Evolutionary conservation across 371 early-diverging fungal species (phyloP).

Genomic region (Mortierella sp.): DNA sequence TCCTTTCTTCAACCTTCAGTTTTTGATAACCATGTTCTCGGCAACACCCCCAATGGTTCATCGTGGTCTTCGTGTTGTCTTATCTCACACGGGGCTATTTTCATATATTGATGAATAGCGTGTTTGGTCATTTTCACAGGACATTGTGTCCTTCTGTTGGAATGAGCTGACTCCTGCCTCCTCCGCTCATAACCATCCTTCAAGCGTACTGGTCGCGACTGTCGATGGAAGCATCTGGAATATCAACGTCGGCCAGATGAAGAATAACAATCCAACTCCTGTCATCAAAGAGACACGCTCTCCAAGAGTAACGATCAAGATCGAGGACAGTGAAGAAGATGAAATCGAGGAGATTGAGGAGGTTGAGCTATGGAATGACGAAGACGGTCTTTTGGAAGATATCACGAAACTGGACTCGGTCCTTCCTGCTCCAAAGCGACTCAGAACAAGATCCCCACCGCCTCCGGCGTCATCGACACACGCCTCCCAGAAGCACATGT

Average conservation of each 20-base stretch:
- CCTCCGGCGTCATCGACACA: not conserved
- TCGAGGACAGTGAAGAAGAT: slow-evolving; percentile 24
- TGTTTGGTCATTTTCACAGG: slow-evolving; percentile 26
- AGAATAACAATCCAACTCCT: not conserved
- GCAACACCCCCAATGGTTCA: too few relatives aligned
- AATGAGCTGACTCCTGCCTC: not conserved
- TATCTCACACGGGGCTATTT: not conserved
- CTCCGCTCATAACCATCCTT: not conserved
- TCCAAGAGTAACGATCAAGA: slow-evolving; percentile 17
- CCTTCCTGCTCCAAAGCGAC: slow-evolving; percentile 17
- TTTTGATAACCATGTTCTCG: too few relatives aligned
- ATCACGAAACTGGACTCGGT: slow-evolving; percentile 9
- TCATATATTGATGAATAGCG: not conserved
- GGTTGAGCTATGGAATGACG: slow-evolving; percentile 48
- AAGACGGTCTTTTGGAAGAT: slow-evolving; percentile 24
- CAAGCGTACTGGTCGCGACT: slow-evolving; percentile 15
- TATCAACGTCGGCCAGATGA: not conserved
- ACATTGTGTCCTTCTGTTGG: slow-evolving; percentile 32
- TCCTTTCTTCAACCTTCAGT: too few relatives aligned
- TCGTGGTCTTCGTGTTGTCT: not conserved
- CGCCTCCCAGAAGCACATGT: too few relatives aligned
- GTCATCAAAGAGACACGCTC: not conserved
- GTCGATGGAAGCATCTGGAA: slow-evolving; percentile 24
- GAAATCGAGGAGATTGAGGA: slow-evolving; percentile 23
- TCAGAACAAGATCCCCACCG: slow-evolving; percentile 18